Evolutionary conservation across 2,329 filamentous ascomycete species (phyloP).

Genomic region (Apiospora rasikravindrae): DNA sequence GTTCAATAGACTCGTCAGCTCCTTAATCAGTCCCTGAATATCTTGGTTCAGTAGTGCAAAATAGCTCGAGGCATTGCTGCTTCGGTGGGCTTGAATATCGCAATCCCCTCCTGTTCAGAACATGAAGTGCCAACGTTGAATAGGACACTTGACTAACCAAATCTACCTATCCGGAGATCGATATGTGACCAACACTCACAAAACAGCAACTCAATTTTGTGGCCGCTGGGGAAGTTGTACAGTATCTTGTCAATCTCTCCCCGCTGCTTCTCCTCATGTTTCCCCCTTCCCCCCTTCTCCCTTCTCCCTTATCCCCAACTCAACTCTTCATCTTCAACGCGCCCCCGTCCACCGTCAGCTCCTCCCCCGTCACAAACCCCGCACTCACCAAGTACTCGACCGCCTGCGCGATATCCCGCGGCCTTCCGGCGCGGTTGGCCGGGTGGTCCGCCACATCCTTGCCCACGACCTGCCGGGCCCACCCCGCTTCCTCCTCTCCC

Average conservation of each 20-base stretch:
- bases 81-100: not conserved
- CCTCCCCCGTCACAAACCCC: constrained; percentile 37
- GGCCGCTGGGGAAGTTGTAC: no score
- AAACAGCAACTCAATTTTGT: no score
- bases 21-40: not conserved
- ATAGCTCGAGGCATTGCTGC: not conserved
- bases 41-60: not conserved
- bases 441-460: constrained; percentile 49
- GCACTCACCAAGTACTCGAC: constrained; percentile 42
- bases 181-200: no score
- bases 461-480: constrained; percentile 38
- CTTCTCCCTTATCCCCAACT: not conserved
- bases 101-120: not conserved
- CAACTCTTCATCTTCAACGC: constrained; percentile 32
- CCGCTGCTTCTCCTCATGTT: not conserved
- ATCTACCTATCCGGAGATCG: no score
- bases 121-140: no score
- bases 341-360: constrained; percentile 36
- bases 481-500: constrained; percentile 40
- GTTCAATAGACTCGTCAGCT: not conserved
- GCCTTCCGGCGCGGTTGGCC: constrained; percentile 49
- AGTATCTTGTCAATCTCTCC: no score
- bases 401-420: constrained; percentile 51
- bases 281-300: not conserved
- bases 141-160: no score